Conservation (phyloP, 2,329 filamentous ascomycete genomes). For the Phoma sp. region DNA sequence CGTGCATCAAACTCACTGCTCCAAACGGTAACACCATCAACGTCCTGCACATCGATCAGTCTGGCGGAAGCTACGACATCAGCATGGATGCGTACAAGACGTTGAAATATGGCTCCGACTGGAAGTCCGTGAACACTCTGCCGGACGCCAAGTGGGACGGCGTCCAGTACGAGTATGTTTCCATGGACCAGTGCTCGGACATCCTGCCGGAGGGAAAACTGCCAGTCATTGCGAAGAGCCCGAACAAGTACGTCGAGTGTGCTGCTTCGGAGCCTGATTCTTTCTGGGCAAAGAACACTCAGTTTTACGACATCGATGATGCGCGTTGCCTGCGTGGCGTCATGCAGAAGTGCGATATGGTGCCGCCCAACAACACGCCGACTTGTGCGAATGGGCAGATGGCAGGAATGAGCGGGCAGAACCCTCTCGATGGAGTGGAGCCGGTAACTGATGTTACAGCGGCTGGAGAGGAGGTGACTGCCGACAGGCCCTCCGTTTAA, state of each 20-base stretch:
- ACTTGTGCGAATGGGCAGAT: conserved; percentile 22
- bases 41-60: conserved; percentile 66
- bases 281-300: conserved; percentile 16
- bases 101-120: conserved; percentile 59
- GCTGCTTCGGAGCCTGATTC: conserved; percentile 17
- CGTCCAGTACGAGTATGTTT: conserved; percentile 61
- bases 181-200: conserved; percentile 58
- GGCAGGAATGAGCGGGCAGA: conserved; percentile 21
- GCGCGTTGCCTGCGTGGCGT: conserved; percentile 17
- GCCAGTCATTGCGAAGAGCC: conserved; percentile 24
- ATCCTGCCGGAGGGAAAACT: conserved; percentile 51
- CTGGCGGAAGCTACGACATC: conserved; percentile 65
- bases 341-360: conserved; percentile 27
- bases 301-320: conserved; percentile 55
- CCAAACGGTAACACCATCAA: conserved; percentile 58
- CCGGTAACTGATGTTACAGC: conserved; percentile 26
- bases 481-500: background rate
- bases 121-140: conserved; percentile 54
- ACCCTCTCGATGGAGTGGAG: conserved; percentile 9
- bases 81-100: conserved; percentile 70
- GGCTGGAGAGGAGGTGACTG: conserved; percentile 11
- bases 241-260: conserved; percentile 24
- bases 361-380: conserved; percentile 24
- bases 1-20: conserved; percentile 64
- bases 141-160: conserved; percentile 53